Base-by-base conservation (phyloP, 495 filamentous ascomycete species). In the Penicillium coprophilum region DNA sequence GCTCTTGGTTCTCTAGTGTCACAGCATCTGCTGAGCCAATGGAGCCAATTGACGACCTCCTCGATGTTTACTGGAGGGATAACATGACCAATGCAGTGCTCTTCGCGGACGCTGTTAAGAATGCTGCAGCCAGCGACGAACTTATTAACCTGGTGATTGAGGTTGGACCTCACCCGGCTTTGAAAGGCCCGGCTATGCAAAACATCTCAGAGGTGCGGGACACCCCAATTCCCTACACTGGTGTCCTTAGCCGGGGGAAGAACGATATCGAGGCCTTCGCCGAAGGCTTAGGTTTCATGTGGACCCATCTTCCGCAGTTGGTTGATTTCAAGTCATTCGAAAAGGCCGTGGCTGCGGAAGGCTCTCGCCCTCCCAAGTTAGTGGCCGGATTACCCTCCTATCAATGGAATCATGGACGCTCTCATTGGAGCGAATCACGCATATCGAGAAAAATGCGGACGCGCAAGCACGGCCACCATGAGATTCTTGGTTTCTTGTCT, bases 81-180 rank as follows among this genome's bases (percentile, higher is more conserved):
- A 63, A 60, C 19, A 46, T 63, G 53, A 21, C 31, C 1, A 10
- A 34, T 15, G 19, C 38, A 1, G 57, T 55, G 1, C 31, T 47
- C 1, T 63, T 63, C 34, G 17, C 17, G 1, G n/a, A 49, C 1
- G 61, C 61, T 0, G 52, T 63, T 1, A 31, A 36, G 17, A n/a
- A 13, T 1, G 48, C 56, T 2, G 9, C 44, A 2, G 10, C 11
- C 2, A 9, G 13, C 0, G 39, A 44, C 3, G 53, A 53, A 0
- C 54, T 30, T 0, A n/a, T 73, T 4, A 60, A 67, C 48, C 24
- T 76, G 1, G 66, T 36, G 27, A 2, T 83, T 5, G 82, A 83
- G 46, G 56, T 83, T 27, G 82, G 80, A 0, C 79, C 79, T 0
- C 82, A 83, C 50, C 67, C 80, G 0, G 71, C 80, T 0, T 68